phyloP scores from a whole-genome alignment of 192 early-diverging fungal genomes.

The Globomyces pollinis-pini region DNA sequence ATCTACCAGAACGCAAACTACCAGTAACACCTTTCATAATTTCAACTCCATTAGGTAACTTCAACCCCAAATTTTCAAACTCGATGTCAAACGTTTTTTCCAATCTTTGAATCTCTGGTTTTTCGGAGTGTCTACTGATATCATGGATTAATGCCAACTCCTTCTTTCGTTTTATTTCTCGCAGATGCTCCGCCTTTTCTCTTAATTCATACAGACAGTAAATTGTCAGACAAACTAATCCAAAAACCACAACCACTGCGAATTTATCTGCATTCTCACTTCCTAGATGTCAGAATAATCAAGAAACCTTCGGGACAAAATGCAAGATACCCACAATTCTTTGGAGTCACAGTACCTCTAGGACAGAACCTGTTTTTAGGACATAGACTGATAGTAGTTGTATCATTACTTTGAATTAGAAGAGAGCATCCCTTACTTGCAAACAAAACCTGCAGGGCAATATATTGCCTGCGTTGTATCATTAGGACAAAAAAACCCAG shows the following conservation, averaged over 20 bases:
- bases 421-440: too few species aligned
- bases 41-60: constrained; percentile 31
- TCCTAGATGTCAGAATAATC: too few species aligned
- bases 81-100: constrained; percentile 47
- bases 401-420: constrained; percentile 6
- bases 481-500: constrained; percentile 40
- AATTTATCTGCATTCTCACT: not conserved
- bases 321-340: not conserved
- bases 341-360: not conserved
- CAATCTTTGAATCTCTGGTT: constrained; percentile 9
- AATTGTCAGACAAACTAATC: constrained; percentile 12
- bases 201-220: not conserved
- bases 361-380: constrained; percentile 29
- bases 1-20: constrained; percentile 36
- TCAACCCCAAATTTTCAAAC: constrained; percentile 38
- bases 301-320: constrained; percentile 2
- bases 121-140: not conserved
- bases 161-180: not conserved
- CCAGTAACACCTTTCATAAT: constrained; percentile 59
- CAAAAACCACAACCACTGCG: constrained; percentile 12
- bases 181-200: not conserved
- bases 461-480: constrained; percentile 50
- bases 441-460: constrained; percentile 53
- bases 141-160: not conserved
- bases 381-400: constrained; percentile 35